A percentile compares a stretch with the other conserved stretches of the same genome.
Evolutionary conservation across 1,284 basidiomycete species (phyloP).

Genomic region (Ceratobasidium papillatum): DNA sequence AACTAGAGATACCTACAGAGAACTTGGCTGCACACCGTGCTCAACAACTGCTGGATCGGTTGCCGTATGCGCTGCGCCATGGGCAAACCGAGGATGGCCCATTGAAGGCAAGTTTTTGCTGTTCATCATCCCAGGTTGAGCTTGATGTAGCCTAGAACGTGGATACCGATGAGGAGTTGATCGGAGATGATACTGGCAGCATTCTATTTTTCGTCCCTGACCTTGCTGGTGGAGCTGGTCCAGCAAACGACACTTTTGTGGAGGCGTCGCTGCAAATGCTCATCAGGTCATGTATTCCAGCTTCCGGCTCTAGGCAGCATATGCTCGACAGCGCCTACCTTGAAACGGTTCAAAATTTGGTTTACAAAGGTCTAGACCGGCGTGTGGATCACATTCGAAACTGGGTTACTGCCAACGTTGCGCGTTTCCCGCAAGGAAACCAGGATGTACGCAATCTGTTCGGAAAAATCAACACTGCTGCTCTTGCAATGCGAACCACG

Average conservation of each 20-base stretch:
- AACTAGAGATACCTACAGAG: no score
- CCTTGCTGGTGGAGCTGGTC: background rate
- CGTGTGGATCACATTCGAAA: constrained; percentile 35
- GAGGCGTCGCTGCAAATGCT: background rate
- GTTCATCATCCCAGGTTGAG: background rate
- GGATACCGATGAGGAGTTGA: constrained; percentile 31
- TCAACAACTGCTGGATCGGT: background rate
- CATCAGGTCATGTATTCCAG: no score
- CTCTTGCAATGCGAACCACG: constrained; percentile 10
- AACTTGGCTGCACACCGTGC: constrained; percentile 42
- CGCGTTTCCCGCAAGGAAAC: constrained; percentile 38
- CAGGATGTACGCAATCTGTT: constrained; percentile 39
- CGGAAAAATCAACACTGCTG: constrained; percentile 22
- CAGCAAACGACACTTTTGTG: background rate
- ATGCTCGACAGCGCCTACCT: constrained; percentile 2
- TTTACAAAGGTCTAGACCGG: constrained; percentile 11
- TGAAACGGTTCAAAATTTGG: background rate
- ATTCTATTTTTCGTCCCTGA: constrained; percentile 19
- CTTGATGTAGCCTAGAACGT: constrained; percentile 6
- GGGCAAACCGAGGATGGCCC: constrained; percentile 4
- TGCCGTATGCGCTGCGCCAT: background rate
- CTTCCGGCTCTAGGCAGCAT: background rate
- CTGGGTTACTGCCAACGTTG: constrained; percentile 42
- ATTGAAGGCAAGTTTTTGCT: background rate
- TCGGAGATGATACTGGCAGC: background rate